Percentiles rank a stretch among this genome's conserved stretches.
Evolutionary conservation across 345 rosid species (phyloP).

Genomic region (Lenwebbia sp.): DNA sequence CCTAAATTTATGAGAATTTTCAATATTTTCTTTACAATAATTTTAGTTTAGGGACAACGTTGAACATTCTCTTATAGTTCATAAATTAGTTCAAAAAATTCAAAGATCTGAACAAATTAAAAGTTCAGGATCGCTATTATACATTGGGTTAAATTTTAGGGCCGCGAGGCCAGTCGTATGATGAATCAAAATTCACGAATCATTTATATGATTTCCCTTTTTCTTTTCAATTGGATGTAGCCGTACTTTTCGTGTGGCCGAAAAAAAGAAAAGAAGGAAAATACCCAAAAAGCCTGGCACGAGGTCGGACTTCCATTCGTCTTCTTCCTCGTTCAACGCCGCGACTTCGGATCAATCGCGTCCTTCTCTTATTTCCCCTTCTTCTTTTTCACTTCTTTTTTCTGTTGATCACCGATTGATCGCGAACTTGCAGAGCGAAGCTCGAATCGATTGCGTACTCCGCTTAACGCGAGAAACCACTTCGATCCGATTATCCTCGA

Average conservation of each 20-base stretch:
- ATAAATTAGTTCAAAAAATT: no score
- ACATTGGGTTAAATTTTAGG: no score
- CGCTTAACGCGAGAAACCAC: not conserved
- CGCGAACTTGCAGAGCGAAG: not conserved
- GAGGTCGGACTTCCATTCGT: not conserved
- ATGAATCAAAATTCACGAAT: no score
- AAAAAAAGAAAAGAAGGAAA: not conserved
- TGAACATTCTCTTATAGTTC: no score
- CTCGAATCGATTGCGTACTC: not conserved
- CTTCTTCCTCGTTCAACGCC: not conserved
- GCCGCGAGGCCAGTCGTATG: no score
- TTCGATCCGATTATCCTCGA: not conserved
- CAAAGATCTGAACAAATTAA: no score
- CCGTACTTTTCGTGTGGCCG: not conserved
- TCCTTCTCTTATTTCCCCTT: not conserved
- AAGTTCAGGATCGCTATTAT: no score
- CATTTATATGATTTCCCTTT: not conserved
- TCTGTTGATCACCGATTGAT: not conserved
- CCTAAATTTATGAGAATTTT: no score
- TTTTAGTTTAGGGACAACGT: no score
- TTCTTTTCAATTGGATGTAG: not conserved
- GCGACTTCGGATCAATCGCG: not conserved
- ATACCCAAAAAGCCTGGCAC: not conserved
- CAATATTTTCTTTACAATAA: no score
- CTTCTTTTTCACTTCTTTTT: no score